Base-by-base conservation (phyloP, 73 alveolate species). In the Tetrahymena elliotti region DNA sequence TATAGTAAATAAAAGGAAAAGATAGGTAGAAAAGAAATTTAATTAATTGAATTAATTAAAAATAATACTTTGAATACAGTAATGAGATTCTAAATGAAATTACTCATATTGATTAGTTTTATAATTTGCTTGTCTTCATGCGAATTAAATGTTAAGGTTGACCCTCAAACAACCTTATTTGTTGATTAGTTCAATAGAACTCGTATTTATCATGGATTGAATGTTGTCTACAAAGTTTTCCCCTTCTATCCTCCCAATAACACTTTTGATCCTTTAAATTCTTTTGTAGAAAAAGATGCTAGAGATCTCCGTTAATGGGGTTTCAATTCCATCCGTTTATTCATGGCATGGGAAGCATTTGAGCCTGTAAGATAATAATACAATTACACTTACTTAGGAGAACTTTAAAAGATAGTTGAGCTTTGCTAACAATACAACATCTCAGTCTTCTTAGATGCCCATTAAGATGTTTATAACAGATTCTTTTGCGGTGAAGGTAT, bases 291-390 rank as follows among this genome's bases (percentile, higher is more conserved):
- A 40, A 96, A 96, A 53, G 99, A 98, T 95, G 82, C 98, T 10
- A 93, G 95, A 53, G 96, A 97, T 93, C 95, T 98, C 97, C 96
- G 94, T 38, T 92, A 96, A 24, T 98, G 98, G 96, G 99, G 99
- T 6, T 94, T 98, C 83, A 98, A 98, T 82, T 95, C 97, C 35
- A 98, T 98, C 37, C 96, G 99, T 95, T 94, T 98, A 38, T 98
- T 98, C 83, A 98, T 98, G 27, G 98, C 98, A 84, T 98, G 99
- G 99, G 99, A 98, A 94, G 98, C 99, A 52, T 99, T 98, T 12
- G 99, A 98, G 96, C 96, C 96, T 33, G 97, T 97, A 16, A 98
- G 97, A 27, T 97, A 98, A 38, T 88, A 95, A 93, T 98, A 97
- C 95, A 98, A 98, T 95, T 83, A 93, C 53, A 98, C 99, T 24